phyloP scores from a whole-genome alignment of 768 basidiomycete species.

The Hydnum rufescens region DNA sequence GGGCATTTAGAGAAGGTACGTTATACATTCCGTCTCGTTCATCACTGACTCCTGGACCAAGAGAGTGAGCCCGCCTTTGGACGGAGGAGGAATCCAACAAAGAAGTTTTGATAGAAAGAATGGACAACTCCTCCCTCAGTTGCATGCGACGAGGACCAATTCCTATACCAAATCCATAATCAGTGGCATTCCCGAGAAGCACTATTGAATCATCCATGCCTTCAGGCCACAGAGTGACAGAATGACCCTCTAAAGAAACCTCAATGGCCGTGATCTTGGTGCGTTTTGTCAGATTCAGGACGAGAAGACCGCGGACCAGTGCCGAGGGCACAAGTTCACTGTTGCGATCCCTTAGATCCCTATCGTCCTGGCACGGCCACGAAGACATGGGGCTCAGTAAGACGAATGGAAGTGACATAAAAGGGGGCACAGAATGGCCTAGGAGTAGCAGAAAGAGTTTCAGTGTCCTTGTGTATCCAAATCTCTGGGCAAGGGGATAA shows the following conservation, averaged over 20 bases:
- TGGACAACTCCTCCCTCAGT: slow-evolving; percentile 52
- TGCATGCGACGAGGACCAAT: slow-evolving; percentile 58
- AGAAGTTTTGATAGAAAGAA: slow-evolving; percentile 49
- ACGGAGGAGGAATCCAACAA: slow-evolving; percentile 43
- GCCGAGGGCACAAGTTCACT: slow-evolving; percentile 31
- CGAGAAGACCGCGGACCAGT: slow-evolving; percentile 44
- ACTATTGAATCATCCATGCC: slow-evolving; percentile 27
- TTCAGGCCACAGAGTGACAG: slow-evolving; percentile 66
- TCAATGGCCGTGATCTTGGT: slow-evolving; percentile 75
- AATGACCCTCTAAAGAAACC: slow-evolving; percentile 53
- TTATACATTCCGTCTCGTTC: slow-evolving; percentile 15
- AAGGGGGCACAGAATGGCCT: not conserved
- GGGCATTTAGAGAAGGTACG: not conserved
- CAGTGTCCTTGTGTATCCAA: too few relatives aligned
- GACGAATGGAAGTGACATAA: not conserved
- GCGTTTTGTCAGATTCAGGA: slow-evolving; percentile 47
- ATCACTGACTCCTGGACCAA: slow-evolving; percentile 32
- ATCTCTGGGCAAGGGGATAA: too few relatives aligned
- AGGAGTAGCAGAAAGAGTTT: not conserved
- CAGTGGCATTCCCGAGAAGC: not conserved
- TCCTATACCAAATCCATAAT: slow-evolving; percentile 17
- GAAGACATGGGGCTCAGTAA: slow-evolving; percentile 3
- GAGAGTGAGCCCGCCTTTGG: slow-evolving; percentile 29
- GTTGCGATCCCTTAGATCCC: not conserved
- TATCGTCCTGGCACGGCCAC: not conserved